A percentile compares a stretch with the other conserved stretches of the same genome.
phyloP scores from a whole-genome alignment of 1,284 basidiomycete species.

The Irpex sp. region DNA sequence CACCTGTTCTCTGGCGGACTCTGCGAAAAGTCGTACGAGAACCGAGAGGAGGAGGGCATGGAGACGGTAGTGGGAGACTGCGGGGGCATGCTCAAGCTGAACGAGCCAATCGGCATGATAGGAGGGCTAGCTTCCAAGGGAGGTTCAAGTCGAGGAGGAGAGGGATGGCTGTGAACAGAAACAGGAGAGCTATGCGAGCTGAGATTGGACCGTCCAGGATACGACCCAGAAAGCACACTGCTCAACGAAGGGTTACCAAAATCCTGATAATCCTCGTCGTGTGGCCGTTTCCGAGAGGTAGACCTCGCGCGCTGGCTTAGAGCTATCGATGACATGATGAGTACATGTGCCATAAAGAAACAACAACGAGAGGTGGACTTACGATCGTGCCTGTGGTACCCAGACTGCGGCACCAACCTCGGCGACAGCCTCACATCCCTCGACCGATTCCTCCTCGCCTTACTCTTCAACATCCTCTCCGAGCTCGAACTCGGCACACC shows the following conservation, averaged over 20 bases:
- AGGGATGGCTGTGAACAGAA: conserved; percentile 60
- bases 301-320: conserved; percentile 57
- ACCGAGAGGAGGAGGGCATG: conserved; percentile 38
- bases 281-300: conserved; percentile 64
- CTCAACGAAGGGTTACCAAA: conserved; percentile 29
- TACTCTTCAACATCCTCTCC: conserved; percentile 44
- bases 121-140: conserved; percentile 22
- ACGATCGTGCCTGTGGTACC: conserved; percentile 64
- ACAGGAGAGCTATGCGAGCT: conserved; percentile 72
- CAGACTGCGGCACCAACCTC: conserved; percentile 53
- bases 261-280: conserved; percentile 49
- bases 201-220: conserved; percentile 31
- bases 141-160: conserved; percentile 43
- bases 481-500: conserved; percentile 24
- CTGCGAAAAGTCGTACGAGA: conserved; percentile 47
- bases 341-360: conserved; percentile 9
- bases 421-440: conserved; percentile 56
- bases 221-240: conserved; percentile 27
- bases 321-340: conserved; percentile 16
- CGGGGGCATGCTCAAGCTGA: conserved; percentile 20
- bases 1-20: conserved; percentile 24
- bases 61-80: conserved; percentile 22
- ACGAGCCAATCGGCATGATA: conserved; percentile 18
- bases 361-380: conserved; percentile 23
- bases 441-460: conserved; percentile 49